Base-by-base conservation (phyloP, 306 rosid genomes). In the Vicia villosa region DNA sequence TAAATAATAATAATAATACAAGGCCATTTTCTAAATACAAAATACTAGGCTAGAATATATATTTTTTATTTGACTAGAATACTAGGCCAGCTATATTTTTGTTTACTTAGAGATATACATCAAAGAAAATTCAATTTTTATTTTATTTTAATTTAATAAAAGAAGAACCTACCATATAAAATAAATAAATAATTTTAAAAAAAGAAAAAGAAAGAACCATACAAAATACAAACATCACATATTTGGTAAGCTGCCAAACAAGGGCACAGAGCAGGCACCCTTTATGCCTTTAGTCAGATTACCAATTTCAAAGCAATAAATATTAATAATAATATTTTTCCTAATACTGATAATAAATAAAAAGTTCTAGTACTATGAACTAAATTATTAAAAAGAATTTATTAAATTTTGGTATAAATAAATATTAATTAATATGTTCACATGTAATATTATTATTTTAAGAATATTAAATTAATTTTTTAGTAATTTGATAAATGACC, bases 201-300 rank as follows among this genome's bases (percentile, higher is more conserved):
- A 7, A 5, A 32, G 1, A 0, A 34, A 8, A 34, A 34, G 10
- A 34, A 7, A 8, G 8, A 34, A 8, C 9, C 10, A 34, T 34
- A 34, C 10, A 10, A 26, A 52, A 58, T 12, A 65, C 37, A 66
- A 17, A 59, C 79, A 68, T 74, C 56, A 73, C 45, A 73, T 73
- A 76, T 76, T 78, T 80, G 85, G 86, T 71, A 69, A 79, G 74
- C 75, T 72, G 79, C 82, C 87, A 78, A 80, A 86, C 79, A 41
- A 51, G 41, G 62, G 69, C 61, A 63, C 24, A 74, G 36, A 56
- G 16, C 67, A 77, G 22, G 41, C 64, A 19, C 80, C 72, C 58
- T 62, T 64, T 42, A 57, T 47, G 8, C 77, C 82, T 58, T 11
- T 61, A 22, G 12, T 66, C 68, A 61, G 55, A 32, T 20, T 70